Base-by-base conservation (phyloP, 768 basidiomycete species). In the Postia placenta region DNA sequence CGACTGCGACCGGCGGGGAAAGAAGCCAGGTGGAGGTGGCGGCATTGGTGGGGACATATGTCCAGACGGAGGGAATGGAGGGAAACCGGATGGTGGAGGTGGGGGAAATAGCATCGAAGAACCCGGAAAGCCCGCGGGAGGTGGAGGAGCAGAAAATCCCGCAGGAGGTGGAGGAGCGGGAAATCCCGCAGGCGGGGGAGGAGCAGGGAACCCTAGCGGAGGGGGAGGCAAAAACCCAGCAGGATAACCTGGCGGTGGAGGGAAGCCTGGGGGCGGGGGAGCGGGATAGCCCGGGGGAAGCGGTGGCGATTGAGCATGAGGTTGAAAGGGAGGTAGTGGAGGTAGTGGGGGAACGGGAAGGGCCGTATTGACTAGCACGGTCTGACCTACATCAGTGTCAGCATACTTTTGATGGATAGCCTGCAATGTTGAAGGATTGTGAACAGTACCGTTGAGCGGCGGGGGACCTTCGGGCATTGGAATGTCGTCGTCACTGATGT, bases 381-480 rank as follows among this genome's bases (percentile, higher is more conserved):
- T n/a, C n/a, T n/a, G n/a, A n/a, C n/a, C n/a, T n/a, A n/a, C n/a
- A n/a, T n/a, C n/a, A n/a, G n/a, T n/a, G n/a, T n/a, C n/a, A n/a
- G n/a, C n/a, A n/a, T n/a, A n/a, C n/a, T n/a, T n/a, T n/a, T n/a
- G n/a, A n/a, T n/a, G n/a, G n/a, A n/a, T n/a, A n/a, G n/a, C n/a
- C n/a, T n/a, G n/a, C n/a, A 33, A 33, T 33, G 30, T 33, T 7
- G 15, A 15, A 33, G 9, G 30, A 33, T 33, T 7, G 33, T 15
- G 9, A 5, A 37, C 15, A 35, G 11, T 15, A 24, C 49, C 56
- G 14, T 52, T 54, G 22, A 55, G 49, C 4, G 76, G 75, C 4
- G 87, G 87, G 33, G 85, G 87, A 2, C 85, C 92, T 45, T 84
- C 85, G 11, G 93, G 93, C 84, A 95, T 87, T 11, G 79, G 80